phyloP scores from a whole-genome alignment of 208 protist species.

The Herpetomonas samuelpessoai region DNA sequence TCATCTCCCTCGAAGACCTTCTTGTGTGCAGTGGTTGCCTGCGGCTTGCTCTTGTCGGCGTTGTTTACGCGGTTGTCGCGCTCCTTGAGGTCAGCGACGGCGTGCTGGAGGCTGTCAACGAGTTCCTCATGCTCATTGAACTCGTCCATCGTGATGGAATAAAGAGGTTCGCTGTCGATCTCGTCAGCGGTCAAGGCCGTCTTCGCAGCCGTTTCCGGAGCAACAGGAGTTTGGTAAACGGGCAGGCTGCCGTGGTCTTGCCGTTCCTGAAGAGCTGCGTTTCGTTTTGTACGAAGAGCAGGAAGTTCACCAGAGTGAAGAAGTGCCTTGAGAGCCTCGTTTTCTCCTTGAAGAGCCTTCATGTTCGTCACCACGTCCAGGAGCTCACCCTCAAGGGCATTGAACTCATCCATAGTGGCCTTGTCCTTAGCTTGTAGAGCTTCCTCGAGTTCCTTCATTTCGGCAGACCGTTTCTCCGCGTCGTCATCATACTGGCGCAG shows the following conservation, averaged over 20 bases:
- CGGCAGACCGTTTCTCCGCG: conserved; percentile 2
- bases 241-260: conserved; percentile 5
- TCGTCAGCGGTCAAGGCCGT: conserved; percentile 4
- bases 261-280: conserved; percentile 7
- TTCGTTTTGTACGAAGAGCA: conserved; percentile 9
- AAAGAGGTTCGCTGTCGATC: conserved; percentile 15
- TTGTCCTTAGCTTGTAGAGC: conserved; percentile 8
- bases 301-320: background rate
- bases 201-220: background rate
- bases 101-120: conserved; percentile 7
- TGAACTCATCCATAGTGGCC: background rate
- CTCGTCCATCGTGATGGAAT: conserved; percentile 18
- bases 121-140: conserved; percentile 6
- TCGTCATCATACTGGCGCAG: conserved; percentile 16
- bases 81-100: conserved; percentile 14
- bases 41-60: conserved; percentile 16
- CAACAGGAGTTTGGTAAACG: background rate
- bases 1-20: conserved; percentile 35
- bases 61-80: conserved; percentile 19
- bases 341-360: conserved; percentile 14
- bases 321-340: background rate
- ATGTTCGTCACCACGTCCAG: conserved; percentile 21
- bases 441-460: conserved; percentile 15
- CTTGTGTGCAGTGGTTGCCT: conserved; percentile 28
- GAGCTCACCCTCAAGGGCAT: conserved; percentile 19